Evolutionary conservation across 352 stramenopile genomes (phyloP).

Genomic region (Pythium angustatum): DNA sequence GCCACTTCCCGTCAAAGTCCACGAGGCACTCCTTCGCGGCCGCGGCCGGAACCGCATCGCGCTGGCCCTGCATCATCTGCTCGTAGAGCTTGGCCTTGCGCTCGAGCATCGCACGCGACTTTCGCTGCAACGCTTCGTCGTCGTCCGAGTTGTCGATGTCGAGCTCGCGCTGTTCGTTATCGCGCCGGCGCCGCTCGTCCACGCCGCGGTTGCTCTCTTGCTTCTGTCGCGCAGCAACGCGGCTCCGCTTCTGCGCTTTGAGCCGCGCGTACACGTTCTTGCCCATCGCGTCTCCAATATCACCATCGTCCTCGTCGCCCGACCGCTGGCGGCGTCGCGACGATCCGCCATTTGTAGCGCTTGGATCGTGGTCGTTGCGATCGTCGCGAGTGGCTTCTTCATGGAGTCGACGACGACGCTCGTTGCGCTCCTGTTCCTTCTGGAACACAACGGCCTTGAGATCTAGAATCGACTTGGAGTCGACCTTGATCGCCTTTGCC

Average conservation of each 20-base stretch:
- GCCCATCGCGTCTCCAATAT: not conserved
- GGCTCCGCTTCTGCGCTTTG: constrained; percentile 36
- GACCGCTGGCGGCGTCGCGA: constrained; percentile 21
- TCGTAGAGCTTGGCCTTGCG: constrained; percentile 83
- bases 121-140: constrained; percentile 56
- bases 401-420: constrained; percentile 44
- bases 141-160: constrained; percentile 61
- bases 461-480: constrained; percentile 81
- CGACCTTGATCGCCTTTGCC: constrained; percentile 87
- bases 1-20: constrained; percentile 70
- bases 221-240: constrained; percentile 15
- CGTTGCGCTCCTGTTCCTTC: constrained; percentile 79
- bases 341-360: constrained; percentile 2
- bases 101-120: constrained; percentile 58
- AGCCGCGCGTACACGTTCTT: constrained; percentile 48
- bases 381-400: constrained; percentile 22
- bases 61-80: constrained; percentile 46
- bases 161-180: constrained; percentile 45
- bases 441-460: constrained; percentile 82
- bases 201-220: constrained; percentile 56
- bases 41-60: constrained; percentile 8
- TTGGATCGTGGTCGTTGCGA: constrained; percentile 10
- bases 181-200: constrained; percentile 50
- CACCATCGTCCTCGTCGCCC: constrained; percentile 4
- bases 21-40: constrained; percentile 60